Evolutionary conservation across 2,329 filamentous ascomycete genomes (phyloP).

Genomic region (Epichloe amarillans): DNA sequence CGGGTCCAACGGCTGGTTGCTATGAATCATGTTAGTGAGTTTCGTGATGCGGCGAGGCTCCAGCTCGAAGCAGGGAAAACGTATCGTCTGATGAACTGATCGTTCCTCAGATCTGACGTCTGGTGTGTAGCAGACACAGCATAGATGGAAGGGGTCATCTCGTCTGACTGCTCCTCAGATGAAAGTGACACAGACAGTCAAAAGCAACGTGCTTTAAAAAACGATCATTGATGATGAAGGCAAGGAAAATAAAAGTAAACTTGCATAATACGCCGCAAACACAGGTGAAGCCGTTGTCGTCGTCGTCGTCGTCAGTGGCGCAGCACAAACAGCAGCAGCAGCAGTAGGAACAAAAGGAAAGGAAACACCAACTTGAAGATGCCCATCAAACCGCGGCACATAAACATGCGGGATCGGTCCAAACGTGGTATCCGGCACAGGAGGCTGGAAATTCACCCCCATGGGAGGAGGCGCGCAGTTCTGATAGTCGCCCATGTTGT

Average conservation of each 20-base stretch:
- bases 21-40: slow-evolving; percentile 11
- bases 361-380: slow-evolving; percentile 20
- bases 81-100: neutral
- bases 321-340: slow-evolving; percentile 8
- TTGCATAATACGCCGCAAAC: slow-evolving; percentile 27
- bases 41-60: neutral
- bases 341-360: slow-evolving; percentile 12
- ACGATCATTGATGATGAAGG: neutral
- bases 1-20: slow-evolving; percentile 17
- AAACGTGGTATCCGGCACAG: slow-evolving; percentile 42
- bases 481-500: slow-evolving; percentile 27
- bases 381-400: slow-evolving; percentile 36
- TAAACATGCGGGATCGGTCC: slow-evolving; percentile 43
- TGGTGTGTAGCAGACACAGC: neutral
- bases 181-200: neutral
- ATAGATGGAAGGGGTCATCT: neutral
- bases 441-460: slow-evolving; percentile 43
- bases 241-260: slow-evolving; percentile 10
- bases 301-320: slow-evolving; percentile 14
- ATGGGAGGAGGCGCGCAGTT: slow-evolving; percentile 27
- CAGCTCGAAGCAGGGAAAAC: too few relatives aligned
- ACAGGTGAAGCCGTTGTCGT: slow-evolving; percentile 19
- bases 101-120: neutral
- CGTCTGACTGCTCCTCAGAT: neutral
- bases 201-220: slow-evolving; percentile 8